phyloP scores from a whole-genome alignment of 2,329 filamentous ascomycete species.

The Dactylellina cionopaga region DNA sequence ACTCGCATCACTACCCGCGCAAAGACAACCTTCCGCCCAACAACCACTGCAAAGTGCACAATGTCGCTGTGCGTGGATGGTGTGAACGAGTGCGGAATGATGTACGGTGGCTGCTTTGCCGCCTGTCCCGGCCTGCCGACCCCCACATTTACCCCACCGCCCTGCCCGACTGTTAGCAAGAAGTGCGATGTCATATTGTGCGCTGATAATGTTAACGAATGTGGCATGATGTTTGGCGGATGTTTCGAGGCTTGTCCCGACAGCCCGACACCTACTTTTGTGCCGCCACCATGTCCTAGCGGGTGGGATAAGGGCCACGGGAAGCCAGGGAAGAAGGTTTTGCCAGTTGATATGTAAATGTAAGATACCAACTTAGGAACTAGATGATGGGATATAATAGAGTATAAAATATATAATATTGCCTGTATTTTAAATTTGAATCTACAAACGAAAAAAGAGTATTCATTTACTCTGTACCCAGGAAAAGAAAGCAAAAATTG shows the following conservation, averaged over 20 bases:
- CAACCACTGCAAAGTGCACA: background rate
- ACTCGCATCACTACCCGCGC: no score
- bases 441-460: no score
- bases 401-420: no score
- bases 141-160: background rate
- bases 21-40: background rate
- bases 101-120: background rate
- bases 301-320: background rate
- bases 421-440: no score
- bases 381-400: no score
- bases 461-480: no score
- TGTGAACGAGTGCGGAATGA: background rate
- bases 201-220: constrained; percentile 48
- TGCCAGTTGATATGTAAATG: no score
- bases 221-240: constrained; percentile 52
- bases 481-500: no score
- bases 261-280: constrained; percentile 3
- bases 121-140: background rate
- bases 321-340: no score
- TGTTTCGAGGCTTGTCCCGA: constrained; percentile 30
- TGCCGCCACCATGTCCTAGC: constrained; percentile 15
- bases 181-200: constrained; percentile 31
- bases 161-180: background rate
- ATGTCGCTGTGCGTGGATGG: background rate
- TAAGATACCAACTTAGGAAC: no score